These are phyloP conservation scores for Nakataea oryzae DNA, from an alignment of 2,329 filamentous ascomycete species.

Conservation along the genomic window DNA sequence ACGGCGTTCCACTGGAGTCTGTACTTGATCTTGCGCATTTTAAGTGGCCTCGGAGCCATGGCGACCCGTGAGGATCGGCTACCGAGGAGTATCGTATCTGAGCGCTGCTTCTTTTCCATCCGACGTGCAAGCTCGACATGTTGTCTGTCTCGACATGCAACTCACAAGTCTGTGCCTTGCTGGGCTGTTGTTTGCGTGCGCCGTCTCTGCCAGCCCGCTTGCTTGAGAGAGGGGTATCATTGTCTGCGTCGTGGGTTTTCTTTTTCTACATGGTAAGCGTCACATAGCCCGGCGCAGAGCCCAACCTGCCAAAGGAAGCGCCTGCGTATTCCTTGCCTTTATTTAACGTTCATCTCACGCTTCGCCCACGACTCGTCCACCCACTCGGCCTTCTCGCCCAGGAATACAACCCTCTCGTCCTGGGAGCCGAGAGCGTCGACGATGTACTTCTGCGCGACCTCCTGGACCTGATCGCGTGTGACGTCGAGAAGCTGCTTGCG, in stretches of 20 bases:
- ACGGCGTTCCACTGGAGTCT: neutral
- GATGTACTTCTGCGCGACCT: slow-evolving; percentile 73
- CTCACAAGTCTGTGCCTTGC: neutral
- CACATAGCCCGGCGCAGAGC: slow-evolving; percentile 8
- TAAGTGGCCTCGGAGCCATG: slow-evolving; percentile 50
- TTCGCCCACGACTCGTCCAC: slow-evolving; percentile 64
- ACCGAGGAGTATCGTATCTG: slow-evolving; percentile 56
- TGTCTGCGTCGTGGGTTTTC: slow-evolving; percentile 10
- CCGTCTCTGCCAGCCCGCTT: neutral
- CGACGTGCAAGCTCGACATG: neutral
- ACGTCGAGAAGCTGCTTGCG: slow-evolving; percentile 83
- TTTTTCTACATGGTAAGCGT: slow-evolving; percentile 19
- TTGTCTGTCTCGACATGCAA: neutral
- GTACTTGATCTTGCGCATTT: slow-evolving; percentile 46
- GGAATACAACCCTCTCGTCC: slow-evolving; percentile 56
- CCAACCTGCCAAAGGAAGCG: neutral
- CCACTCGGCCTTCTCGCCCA: slow-evolving; percentile 79
- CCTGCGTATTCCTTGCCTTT: neutral
- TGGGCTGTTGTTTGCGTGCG: neutral
- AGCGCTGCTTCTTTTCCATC: slow-evolving; percentile 30
- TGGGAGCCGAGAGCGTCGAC: slow-evolving; percentile 53
- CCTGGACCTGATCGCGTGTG: slow-evolving; percentile 65
- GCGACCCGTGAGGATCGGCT: slow-evolving; percentile 21
- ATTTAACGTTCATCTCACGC: slow-evolving; percentile 59
- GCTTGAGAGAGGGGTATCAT: slow-evolving; percentile 26